Evolutionary conservation across 208 protist genomes (phyloP).

Genomic region (Leishmania aethiopica): DNA sequence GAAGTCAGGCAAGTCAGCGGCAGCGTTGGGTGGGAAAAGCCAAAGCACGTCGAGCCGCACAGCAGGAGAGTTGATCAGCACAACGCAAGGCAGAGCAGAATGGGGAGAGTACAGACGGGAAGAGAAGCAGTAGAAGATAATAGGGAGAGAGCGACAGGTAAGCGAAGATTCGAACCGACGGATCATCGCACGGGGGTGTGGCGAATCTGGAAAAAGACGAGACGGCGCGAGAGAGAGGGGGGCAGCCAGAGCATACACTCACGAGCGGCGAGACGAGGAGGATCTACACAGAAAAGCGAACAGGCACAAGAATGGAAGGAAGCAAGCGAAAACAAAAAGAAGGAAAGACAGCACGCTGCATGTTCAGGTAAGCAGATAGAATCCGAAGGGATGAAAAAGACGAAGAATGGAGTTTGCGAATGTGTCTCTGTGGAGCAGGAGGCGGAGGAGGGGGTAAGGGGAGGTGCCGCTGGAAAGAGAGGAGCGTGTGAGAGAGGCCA

Average conservation of each 20-base stretch:
- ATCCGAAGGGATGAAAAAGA: not conserved
- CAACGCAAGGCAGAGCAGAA: not conserved
- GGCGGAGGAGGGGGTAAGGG: not conserved
- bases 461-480: not conserved
- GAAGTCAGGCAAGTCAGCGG: not conserved
- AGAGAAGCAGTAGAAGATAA: not conserved
- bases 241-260: not conserved
- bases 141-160: constrained; percentile 5
- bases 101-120: not conserved
- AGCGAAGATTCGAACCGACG: not conserved
- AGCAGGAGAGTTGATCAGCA: not conserved
- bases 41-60: not conserved
- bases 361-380: not conserved
- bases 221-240: not conserved
- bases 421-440: not conserved
- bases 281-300: not conserved
- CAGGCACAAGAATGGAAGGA: constrained; percentile 1
- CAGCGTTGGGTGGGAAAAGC: not conserved
- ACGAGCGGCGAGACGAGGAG: not conserved
- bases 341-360: not conserved
- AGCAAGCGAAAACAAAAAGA: not conserved
- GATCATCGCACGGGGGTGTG: not conserved
- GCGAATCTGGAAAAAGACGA: not conserved
- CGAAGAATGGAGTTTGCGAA: not conserved
- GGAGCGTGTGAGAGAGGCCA: not conserved